Evolutionary conservation across 2,329 filamentous ascomycete species (phyloP), one percentile per base, ranked within the genome.

Genomic region (Bipolaris zeicola): DNA sequence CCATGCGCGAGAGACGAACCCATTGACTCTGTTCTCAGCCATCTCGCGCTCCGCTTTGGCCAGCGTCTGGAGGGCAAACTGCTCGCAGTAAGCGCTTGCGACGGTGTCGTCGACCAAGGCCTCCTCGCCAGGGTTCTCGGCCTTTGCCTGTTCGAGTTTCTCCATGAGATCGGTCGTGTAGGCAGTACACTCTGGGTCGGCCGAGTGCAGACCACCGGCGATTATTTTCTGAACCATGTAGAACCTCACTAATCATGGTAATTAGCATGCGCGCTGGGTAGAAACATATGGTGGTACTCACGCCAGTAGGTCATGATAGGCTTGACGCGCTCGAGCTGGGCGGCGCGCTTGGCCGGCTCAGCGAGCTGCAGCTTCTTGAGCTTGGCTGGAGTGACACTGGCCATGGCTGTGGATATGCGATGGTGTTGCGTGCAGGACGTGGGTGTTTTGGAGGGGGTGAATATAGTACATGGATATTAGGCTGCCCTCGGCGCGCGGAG

Each of bases 241-340:
- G 37, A 60, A 66, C 62, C 64, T 65, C 22, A 74, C 72, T 75
- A 45, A 10, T 1, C 3, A 14, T 18, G n/a, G 8, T 26, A 3
- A 50, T 72, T 55, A 75, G 70, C 16, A 55, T 44, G 24, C 18
- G 8, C 10, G 4, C 7, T n/a, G 33, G 10, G 14, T n/a, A 13
- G 10, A 16, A 8, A 18, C 28, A 33, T 13, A 24, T 10, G 38
- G 44, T 10, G 38, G 44, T 39, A 84, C 89, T 72, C 84, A 96
- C 94, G 95, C 92, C 94, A 98, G 77, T 98, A 99, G 61, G 93
- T 85, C 65, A 98, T 85, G 57, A 95, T 91, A 7, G 95, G 95
- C 77, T 94, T 95, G 71, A 88, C 86, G 57, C 84, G 73, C 74
- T 94, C 90, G 46, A 99, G 85, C 80, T 99, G 94, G 34, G 86